phyloP scores from a whole-genome alignment of 495 filamentous ascomycete species.

The Amphirosellinia nigrospora region DNA sequence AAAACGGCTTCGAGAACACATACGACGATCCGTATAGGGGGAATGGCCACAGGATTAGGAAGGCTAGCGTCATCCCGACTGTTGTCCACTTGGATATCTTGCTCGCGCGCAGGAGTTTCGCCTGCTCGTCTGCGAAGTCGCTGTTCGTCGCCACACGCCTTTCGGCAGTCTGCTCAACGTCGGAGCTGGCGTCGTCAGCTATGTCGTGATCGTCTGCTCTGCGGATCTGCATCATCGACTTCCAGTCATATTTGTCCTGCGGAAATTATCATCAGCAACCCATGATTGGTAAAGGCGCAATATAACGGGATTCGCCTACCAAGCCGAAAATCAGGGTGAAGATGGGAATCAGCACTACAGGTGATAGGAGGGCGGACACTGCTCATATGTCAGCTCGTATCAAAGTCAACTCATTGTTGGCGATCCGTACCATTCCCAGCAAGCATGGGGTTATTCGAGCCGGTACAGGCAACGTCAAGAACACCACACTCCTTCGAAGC shows the following conservation, averaged over 20 bases:
- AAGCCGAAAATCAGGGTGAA: slow-evolving; percentile 62
- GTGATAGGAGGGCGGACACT: slow-evolving; percentile 75
- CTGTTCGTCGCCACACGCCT: slow-evolving; percentile 35
- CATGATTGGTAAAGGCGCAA: neutral
- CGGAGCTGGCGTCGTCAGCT: slow-evolving; percentile 68
- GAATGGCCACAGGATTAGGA: slow-evolving; percentile 93
- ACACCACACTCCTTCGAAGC: slow-evolving; percentile 76
- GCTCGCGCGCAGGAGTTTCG: slow-evolving; percentile 72
- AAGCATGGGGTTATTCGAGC: slow-evolving; percentile 86
- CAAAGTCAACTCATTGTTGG: neutral
- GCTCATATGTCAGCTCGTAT: slow-evolving; percentile 2
- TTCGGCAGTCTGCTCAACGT: slow-evolving; percentile 63
- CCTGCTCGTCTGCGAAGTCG: slow-evolving; percentile 64
- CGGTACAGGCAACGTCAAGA: slow-evolving; percentile 76
- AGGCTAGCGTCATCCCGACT: slow-evolving; percentile 71
- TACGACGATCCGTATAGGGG: slow-evolving; percentile 90
- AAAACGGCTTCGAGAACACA: slow-evolving; percentile 88
- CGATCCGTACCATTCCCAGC: slow-evolving; percentile 68
- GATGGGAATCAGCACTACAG: slow-evolving; percentile 77
- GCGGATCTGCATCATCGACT: slow-evolving; percentile 82
- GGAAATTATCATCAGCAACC: neutral
- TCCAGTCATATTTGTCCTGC: slow-evolving; percentile 85
- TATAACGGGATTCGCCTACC: neutral
- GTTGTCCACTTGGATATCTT: slow-evolving; percentile 82
- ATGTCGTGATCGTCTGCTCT: slow-evolving; percentile 83